These are phyloP conservation scores for Ceratocystis destructans DNA, from an alignment of 2,329 filamentous ascomycete genomes.

Conservation along the genomic window DNA sequence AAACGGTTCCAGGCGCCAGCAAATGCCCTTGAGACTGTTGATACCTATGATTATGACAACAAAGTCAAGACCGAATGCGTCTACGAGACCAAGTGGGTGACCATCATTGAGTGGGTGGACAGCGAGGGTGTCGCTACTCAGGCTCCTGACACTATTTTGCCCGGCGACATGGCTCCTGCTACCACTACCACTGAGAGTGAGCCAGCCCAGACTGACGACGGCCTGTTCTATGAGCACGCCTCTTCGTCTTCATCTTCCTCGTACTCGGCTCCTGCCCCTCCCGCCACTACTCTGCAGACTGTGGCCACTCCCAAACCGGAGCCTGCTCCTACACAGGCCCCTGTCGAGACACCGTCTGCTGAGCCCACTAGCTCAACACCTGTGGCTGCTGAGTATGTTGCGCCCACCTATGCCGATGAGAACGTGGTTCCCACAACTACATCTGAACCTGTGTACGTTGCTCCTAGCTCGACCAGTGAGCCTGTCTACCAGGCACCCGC, in stretches of 20 bases:
- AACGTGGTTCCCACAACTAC: slow-evolving; percentile 7
- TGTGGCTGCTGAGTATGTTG: neutral
- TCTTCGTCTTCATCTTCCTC: neutral
- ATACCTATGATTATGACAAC: too few species aligned
- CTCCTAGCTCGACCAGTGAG: slow-evolving; percentile 23
- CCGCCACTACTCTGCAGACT: slow-evolving; percentile 2
- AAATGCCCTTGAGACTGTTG: too few species aligned
- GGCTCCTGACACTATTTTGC: slow-evolving; percentile 18
- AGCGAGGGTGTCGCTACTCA: slow-evolving; percentile 15
- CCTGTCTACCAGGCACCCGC: slow-evolving; percentile 19
- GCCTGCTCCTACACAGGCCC: slow-evolving; percentile 22
- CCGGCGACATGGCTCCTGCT: slow-evolving; percentile 22
- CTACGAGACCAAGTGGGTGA: slow-evolving; percentile 29
- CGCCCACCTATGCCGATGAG: neutral
- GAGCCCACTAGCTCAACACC: slow-evolving; percentile 8
- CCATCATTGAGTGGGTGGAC: slow-evolving; percentile 36
- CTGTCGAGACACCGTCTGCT: slow-evolving; percentile 22
- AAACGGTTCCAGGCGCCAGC: slow-evolving; percentile 22
- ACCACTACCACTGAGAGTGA: slow-evolving; percentile 15
- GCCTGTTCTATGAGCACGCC: slow-evolving; percentile 12
- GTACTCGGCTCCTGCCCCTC: neutral
- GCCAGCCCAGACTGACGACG: neutral
- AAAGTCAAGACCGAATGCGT: slow-evolving; percentile 27
- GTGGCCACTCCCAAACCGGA: slow-evolving; percentile 11
- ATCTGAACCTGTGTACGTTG: neutral